Base-by-base conservation (phyloP, 352 stramenopile genomes). In the Globisporangium iwayamae region DNA sequence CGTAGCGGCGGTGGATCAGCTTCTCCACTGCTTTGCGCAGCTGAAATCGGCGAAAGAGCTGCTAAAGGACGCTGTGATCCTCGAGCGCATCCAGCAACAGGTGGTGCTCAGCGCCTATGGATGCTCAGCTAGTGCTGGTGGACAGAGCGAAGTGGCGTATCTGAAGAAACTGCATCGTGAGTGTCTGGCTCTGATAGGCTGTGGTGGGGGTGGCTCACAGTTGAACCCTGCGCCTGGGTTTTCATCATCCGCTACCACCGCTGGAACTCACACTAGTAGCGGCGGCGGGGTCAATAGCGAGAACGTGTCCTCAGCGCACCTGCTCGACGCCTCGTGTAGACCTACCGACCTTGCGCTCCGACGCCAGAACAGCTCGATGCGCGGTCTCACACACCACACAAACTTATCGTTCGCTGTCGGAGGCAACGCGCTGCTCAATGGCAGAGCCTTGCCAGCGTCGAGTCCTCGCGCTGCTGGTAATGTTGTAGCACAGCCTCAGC, bases 1-100 rank as follows among this genome's bases (percentile, higher is more conserved):
- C 32, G 16, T 51, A 6, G 55, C 63, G 2, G 56, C 63, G 4
- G 38, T 64, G 13, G 28, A 69, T 13, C 63, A 69, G 48, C 38
- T 69, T 10, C 16, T 69, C 34, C 38, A 30, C 10, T 6, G 16
- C 14, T 13, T 46, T 4, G 30, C 8, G 13, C 38, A 36, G 25
- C 38, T 60, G 22, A 30, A 25, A 55, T 13, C 13, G 0, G 1
- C 28, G 1, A 48, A 67, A 28, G 20, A 39, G 30, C 28, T 38
- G 22, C 25, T 46, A 18, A 20, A 55, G 2, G 22, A 10, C 3
- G 25, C 39, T 20, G 1, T 59, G 14, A 38, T 25, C 25, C 55
- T 64, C 41, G 63, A 59, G 38, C 47, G 56, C n/a, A n/a, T 64
- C 8, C 39, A 56, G 30, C 48, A 60, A 4, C 63, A 65, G 7